A percentile compares a stretch with the other conserved stretches of the same genome.
phyloP scores from a whole-genome alignment of 352 stramenopile genomes.

The Globisporangium cylindrosporum region DNA sequence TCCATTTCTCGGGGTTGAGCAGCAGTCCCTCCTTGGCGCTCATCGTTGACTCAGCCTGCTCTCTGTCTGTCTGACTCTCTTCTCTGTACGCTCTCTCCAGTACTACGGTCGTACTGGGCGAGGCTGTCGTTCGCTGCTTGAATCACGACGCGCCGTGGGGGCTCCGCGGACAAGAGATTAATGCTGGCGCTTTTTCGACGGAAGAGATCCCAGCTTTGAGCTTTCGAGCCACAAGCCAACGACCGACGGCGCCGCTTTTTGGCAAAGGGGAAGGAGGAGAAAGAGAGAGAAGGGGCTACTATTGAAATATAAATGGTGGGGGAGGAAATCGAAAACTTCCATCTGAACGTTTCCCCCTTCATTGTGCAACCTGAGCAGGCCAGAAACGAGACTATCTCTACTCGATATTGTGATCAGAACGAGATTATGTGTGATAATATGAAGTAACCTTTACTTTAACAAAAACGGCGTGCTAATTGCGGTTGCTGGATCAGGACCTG shows the following conservation, averaged over 20 bases:
- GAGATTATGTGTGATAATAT: neutral
- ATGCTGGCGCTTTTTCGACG: neutral
- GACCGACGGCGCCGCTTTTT: neutral
- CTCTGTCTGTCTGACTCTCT: neutral
- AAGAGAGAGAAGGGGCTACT: neutral
- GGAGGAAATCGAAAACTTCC: neutral
- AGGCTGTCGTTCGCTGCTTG: neutral
- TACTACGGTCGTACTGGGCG: neutral
- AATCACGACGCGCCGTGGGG: neutral
- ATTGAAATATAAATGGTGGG: neutral
- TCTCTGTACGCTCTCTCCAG: neutral
- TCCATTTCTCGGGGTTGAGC: conserved; percentile 82
- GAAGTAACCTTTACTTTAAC: neutral
- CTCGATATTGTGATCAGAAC: neutral
- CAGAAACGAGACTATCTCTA: neutral
- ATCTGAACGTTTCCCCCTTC: neutral
- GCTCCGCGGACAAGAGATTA: neutral
- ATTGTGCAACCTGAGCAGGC: neutral
- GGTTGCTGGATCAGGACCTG: neutral
- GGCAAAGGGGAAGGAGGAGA: neutral
- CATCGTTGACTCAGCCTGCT: conserved; percentile 43
- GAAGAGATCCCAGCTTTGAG: neutral
- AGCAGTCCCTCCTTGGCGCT: conserved; percentile 88
- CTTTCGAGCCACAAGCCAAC: neutral
- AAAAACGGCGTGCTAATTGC: neutral